Evolutionary conservation across 192 early-diverging fungal species (phyloP).

Genomic region (Coemansia sp.): DNA sequence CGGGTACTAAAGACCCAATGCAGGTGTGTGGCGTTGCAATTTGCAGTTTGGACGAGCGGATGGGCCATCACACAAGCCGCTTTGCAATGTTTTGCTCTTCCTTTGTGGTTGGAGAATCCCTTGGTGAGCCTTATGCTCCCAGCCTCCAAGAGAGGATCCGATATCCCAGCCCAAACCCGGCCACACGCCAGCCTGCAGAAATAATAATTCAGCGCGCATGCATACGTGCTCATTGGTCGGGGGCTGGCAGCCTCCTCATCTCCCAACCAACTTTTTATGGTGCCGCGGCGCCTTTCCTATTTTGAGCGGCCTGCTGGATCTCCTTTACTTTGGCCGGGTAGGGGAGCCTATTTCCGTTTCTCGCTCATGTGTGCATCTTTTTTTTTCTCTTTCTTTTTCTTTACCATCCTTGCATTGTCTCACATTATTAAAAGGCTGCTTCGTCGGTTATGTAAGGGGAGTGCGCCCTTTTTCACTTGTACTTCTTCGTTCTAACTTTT

Average conservation of each 20-base stretch:
- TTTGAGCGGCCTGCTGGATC: neutral
- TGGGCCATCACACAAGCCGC: neutral
- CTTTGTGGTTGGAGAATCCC: neutral
- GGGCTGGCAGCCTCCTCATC: neutral
- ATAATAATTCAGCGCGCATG: constrained; percentile 6
- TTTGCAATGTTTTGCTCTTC: neutral
- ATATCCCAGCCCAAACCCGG: neutral
- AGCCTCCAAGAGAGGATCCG: neutral
- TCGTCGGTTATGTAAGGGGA: neutral
- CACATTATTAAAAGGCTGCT: neutral
- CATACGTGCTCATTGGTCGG: neutral
- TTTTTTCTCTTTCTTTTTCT: neutral
- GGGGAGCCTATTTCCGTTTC: constrained; percentile 6
- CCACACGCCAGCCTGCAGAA: neutral
- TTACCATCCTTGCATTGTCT: neutral
- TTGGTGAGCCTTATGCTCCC: neutral
- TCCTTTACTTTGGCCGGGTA: constrained; percentile 4
- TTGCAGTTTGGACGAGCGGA: neutral
- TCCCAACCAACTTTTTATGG: neutral
- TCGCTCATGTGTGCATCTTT: neutral
- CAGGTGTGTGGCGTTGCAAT: constrained; percentile 2
- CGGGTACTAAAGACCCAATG: neutral
- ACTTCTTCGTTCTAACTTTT: neutral
- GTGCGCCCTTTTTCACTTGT: neutral
- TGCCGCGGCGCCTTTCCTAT: neutral